phyloP scores from a whole-genome alignment of 2,329 filamentous ascomycete genomes.

The Westerdykella ornata region DNA sequence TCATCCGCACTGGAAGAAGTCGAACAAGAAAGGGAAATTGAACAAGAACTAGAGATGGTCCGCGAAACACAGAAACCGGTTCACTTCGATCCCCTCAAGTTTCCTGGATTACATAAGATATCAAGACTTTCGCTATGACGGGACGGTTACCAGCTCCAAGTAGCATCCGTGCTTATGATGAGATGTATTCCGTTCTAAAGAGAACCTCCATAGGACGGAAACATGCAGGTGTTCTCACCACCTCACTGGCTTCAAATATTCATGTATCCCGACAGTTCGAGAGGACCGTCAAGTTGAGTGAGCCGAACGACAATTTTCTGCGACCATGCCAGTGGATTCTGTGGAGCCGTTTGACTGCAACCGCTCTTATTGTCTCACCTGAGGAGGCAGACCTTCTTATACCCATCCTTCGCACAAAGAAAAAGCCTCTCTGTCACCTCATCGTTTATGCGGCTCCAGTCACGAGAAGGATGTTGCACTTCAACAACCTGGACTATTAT shows the following conservation, averaged over 20 bases:
- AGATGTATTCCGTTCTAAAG: constrained; percentile 41
- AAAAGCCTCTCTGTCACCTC: constrained; percentile 37
- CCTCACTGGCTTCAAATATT: constrained; percentile 22
- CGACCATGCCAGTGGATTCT: constrained; percentile 57
- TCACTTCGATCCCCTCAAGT: constrained; percentile 38
- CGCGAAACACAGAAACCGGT: constrained; percentile 48
- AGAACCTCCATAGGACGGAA: constrained; percentile 36
- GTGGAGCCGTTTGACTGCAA: constrained; percentile 45
- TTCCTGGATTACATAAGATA: constrained; percentile 45
- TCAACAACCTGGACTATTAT: constrained; percentile 51
- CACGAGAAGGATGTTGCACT: constrained; percentile 54
- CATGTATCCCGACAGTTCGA: constrained; percentile 46
- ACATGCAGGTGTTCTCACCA: constrained; percentile 13
- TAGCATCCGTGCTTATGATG: constrained; percentile 36
- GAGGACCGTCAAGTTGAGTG: constrained; percentile 38
- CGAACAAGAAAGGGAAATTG: constrained; percentile 53
- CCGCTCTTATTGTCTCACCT: constrained; percentile 53
- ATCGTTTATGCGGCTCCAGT: constrained; percentile 55
- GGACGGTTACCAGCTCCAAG: constrained; percentile 40
- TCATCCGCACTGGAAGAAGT: constrained; percentile 54
- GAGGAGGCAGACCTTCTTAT: constrained; percentile 58
- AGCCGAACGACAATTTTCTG: constrained; percentile 41
- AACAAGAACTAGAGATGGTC: constrained; percentile 53
- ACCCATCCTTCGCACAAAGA: constrained; percentile 33
- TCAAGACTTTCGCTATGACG: constrained; percentile 43